Evolutionary conservation across 2,329 filamentous ascomycete genomes (phyloP).

Genomic region (Arthrobotrys iridis): DNA sequence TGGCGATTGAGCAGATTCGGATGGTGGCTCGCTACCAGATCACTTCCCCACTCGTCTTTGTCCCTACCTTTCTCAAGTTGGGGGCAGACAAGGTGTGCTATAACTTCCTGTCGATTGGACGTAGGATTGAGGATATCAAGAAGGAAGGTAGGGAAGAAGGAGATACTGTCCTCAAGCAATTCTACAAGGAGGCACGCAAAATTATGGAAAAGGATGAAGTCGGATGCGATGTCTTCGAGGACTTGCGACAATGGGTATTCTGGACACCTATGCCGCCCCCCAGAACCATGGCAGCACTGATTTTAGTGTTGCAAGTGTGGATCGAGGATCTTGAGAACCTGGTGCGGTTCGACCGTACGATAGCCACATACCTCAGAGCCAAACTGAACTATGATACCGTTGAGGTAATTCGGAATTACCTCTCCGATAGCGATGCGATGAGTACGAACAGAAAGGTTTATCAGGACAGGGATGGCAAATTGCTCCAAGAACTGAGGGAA

Average conservation of each 20-base stretch:
- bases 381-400: slow-evolving; percentile 29
- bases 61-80: neutral
- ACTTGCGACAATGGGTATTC: neutral
- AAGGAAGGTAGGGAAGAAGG: neutral
- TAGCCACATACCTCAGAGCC: neutral
- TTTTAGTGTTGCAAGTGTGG: slow-evolving; percentile 29
- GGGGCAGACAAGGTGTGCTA: slow-evolving; percentile 17
- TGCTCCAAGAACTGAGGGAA: slow-evolving; percentile 4
- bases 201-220: neutral
- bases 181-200: neutral
- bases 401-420: slow-evolving; percentile 15
- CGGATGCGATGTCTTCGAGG: slow-evolving; percentile 10
- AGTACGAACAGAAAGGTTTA: neutral
- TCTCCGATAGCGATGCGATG: slow-evolving; percentile 15
- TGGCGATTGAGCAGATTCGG: slow-evolving; percentile 2
- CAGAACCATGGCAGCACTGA: neutral
- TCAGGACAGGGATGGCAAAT: neutral
- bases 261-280: neutral
- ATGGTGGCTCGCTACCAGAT: neutral
- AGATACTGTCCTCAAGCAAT: neutral
- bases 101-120: neutral
- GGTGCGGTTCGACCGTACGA: neutral
- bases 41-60: neutral
- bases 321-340: slow-evolving; percentile 25
- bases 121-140: neutral